Base-by-base conservation (phyloP, 1,284 basidiomycete species). In the Calocybe gambosa region DNA sequence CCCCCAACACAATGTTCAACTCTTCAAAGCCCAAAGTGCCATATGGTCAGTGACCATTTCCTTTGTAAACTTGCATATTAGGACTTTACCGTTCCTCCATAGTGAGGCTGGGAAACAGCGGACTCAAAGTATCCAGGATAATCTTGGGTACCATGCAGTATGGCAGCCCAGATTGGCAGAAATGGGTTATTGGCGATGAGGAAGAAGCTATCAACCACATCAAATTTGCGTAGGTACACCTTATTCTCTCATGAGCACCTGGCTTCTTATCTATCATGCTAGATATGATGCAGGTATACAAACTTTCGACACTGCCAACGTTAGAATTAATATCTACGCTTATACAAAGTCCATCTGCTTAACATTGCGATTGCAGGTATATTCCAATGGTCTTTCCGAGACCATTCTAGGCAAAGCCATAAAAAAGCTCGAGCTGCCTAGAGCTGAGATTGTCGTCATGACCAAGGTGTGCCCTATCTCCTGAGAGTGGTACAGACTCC, bases 381-480 rank as follows among this genome's bases (percentile, higher is more conserved):
- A 90, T 59, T 82, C 79, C 1, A 80, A 82, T 53, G 88, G 87
- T 4, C 62, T 71, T n/a, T 84, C 80, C 0, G 90, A 93, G 62
- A 60, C 76, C 20, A 78, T 89, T 50, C 72, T 92, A 29, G 89
- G 90, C 4, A 84, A 85, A 53, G 89, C 86, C 1, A 84, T 93
- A 65, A 86, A 84, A 56, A 58, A 83, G 52, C 71, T 79, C 50
- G 65, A 82, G 21, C 70, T 92, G 13, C 85, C 85, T 13, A 77
- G 89, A 7, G 80, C 83, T 18, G 80, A 85, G 55, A 78, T 90
- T 19, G 85, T 90, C 12, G 76, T 90, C 25, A 71, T 90, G 69
- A 89, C 86, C 28, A 90, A 91, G 68, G 80, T 79, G 29, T 29
- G 55, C 46, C 28, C 21, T 40, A 15, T n/a, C n/a, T 18, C 16